Evolutionary conservation across 164 flowering plant genomes (phyloP).

Genomic region (Liquidambar formosana): DNA sequence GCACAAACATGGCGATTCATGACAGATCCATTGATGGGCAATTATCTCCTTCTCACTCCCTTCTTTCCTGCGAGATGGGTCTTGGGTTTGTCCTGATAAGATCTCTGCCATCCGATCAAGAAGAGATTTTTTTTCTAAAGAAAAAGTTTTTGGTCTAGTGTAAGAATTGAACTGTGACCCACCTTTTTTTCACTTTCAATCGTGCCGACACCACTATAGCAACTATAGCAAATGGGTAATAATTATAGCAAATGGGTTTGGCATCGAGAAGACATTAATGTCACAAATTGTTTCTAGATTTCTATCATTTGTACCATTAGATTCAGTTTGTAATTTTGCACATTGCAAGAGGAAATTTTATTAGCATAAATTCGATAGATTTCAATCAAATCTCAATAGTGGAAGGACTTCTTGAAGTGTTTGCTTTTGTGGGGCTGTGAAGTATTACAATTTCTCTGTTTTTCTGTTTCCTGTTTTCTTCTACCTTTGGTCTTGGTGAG

Average conservation of each 20-base stretch:
- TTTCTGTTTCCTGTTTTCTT: neutral
- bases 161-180: too few relatives aligned
- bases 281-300: too few relatives aligned
- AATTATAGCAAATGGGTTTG: too few relatives aligned
- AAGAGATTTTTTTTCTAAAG: slow-evolving; percentile 2
- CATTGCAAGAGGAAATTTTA: slow-evolving; percentile 11
- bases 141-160: too few relatives aligned
- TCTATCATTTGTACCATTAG: too few relatives aligned
- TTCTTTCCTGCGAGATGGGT: slow-evolving; percentile 4
- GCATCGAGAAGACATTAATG: too few relatives aligned
- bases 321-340: slow-evolving; percentile 1
- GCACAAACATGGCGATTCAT: slow-evolving; percentile 47
- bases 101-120: slow-evolving; percentile 13
- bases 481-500: slow-evolving; percentile 7
- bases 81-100: slow-evolving; percentile 4
- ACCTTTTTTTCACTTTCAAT: too few relatives aligned
- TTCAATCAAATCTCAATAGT: slow-evolving; percentile 4
- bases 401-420: neutral
- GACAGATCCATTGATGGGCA: slow-evolving; percentile 9
- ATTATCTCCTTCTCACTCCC: neutral
- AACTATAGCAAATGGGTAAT: too few relatives aligned
- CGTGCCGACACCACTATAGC: too few relatives aligned
- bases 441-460: too few relatives aligned
- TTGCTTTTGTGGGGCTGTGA: neutral
- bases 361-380: neutral